Conservation (phyloP, 495 filamentous ascomycete species). For the Neurospora terricola region DNA sequence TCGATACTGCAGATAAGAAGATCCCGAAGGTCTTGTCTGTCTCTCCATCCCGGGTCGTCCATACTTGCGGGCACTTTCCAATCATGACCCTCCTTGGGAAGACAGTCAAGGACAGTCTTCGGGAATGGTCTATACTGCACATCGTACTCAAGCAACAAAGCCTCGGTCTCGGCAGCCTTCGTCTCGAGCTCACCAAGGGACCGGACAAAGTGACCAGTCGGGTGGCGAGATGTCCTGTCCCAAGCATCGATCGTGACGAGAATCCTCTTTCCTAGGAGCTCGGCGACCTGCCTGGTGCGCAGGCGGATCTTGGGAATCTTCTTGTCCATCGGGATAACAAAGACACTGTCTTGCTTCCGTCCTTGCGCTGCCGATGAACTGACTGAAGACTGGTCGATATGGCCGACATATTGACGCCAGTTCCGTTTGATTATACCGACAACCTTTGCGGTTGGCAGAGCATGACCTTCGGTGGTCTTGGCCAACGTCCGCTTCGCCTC, state of each 20-base stretch:
- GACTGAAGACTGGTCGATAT: conserved; percentile 80
- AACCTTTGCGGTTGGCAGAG: conserved; percentile 85
- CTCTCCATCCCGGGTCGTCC: conserved; percentile 76
- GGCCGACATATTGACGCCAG: conserved; percentile 96
- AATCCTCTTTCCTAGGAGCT: conserved; percentile 82
- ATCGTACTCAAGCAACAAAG: conserved; percentile 86
- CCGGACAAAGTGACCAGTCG: conserved; percentile 85
- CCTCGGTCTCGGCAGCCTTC: conserved; percentile 93
- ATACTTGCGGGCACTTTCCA: conserved; percentile 77
- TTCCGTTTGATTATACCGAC: conserved; percentile 90
- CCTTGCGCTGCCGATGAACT: conserved; percentile 59
- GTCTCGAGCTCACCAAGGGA: conserved; percentile 89
- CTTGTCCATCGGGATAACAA: conserved; percentile 95
- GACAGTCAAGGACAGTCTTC: conserved; percentile 85
- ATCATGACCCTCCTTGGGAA: conserved; percentile 84
- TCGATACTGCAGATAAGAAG: conserved; percentile 95
- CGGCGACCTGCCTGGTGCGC: conserved; percentile 77
- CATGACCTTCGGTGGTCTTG: conserved; percentile 62
- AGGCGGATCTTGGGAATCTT: conserved; percentile 90
- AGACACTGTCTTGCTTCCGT: conserved; percentile 80
- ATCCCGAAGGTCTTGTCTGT: conserved; percentile 70
- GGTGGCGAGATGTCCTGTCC: conserved; percentile 87
- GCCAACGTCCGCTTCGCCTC: conserved; percentile 81
- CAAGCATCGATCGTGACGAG: conserved; percentile 93
- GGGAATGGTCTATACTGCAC: conserved; percentile 97